These are phyloP conservation scores for Nepenthes mirabilis DNA, from an alignment of 148 eudicot genomes.

Conservation along the genomic window DNA sequence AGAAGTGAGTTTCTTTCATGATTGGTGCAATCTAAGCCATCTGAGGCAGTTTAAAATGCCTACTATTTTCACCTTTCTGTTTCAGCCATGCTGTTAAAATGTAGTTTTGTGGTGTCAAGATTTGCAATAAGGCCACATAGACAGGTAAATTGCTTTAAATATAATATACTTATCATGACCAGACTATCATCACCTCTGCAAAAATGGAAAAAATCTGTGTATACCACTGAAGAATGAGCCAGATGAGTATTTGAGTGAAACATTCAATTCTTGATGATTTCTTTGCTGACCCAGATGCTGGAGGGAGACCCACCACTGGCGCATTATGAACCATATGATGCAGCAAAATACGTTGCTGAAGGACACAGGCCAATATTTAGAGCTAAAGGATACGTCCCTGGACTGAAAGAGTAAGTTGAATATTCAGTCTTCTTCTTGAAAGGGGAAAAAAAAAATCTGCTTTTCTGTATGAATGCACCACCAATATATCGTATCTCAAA, in stretches of 20 bases:
- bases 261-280: neutral
- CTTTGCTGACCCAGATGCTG: conserved; percentile 43
- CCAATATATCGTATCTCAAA: neutral
- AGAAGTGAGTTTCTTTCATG: too few relatives aligned
- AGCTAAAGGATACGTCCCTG: conserved; percentile 46
- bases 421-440: neutral
- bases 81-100: too few relatives aligned
- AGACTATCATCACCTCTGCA: too few relatives aligned
- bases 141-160: too few relatives aligned
- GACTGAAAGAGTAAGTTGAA: conserved; percentile 59
- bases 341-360: conserved; percentile 69
- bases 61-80: too few relatives aligned
- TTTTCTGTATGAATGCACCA: neutral
- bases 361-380: conserved; percentile 68
- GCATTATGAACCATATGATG: conserved; percentile 63
- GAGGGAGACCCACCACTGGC: conserved; percentile 80
- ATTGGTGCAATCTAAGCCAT: too few relatives aligned
- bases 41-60: too few relatives aligned
- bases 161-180: too few relatives aligned
- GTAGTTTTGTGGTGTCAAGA: too few relatives aligned
- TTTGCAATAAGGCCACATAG: too few relatives aligned
- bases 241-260: neutral
- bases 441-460: neutral
- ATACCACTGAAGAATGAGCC: too few relatives aligned
- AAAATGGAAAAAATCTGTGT: too few relatives aligned